Conservation (phyloP, 176 grass and related monocot species). For the Areca catechu region DNA sequence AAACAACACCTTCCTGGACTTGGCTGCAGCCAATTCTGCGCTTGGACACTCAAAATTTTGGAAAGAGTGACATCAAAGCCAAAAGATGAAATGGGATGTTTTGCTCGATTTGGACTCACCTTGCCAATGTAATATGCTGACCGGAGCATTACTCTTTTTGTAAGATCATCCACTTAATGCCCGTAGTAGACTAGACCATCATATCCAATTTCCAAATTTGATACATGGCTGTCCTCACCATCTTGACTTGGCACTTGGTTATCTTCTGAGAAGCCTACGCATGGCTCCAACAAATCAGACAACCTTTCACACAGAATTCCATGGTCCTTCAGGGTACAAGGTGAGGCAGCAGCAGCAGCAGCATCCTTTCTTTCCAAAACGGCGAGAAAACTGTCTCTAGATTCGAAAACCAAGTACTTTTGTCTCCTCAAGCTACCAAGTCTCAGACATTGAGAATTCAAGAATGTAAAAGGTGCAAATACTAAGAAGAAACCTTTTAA, state of each 20-base stretch:
- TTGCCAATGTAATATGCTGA: too few species aligned
- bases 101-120: too few species aligned
- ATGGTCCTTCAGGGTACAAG: conserved; percentile 64
- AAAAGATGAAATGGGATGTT: too few species aligned
- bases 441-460: neutral
- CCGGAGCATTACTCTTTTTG: too few species aligned
- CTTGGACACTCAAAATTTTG: too few species aligned
- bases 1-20: too few species aligned
- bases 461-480: neutral
- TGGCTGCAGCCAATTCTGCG: too few species aligned
- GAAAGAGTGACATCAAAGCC: too few species aligned
- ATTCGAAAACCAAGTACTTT: conserved; percentile 94
- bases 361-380: conserved; percentile 72
- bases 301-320: conserved; percentile 75
- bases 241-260: conserved; percentile 35
- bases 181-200: conserved; percentile 78
- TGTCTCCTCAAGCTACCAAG: conserved; percentile 62
- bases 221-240: conserved; percentile 66
- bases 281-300: conserved; percentile 53
- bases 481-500: too few species aligned
- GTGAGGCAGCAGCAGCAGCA: conserved; percentile 21
- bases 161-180: conserved; percentile 28
- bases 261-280: conserved; percentile 39
- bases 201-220: conserved; percentile 67
- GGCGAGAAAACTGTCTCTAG: conserved; percentile 77